Conservation (phyloP, 2,329 filamentous ascomycete genomes). For the Aspergillus sojae region DNA sequence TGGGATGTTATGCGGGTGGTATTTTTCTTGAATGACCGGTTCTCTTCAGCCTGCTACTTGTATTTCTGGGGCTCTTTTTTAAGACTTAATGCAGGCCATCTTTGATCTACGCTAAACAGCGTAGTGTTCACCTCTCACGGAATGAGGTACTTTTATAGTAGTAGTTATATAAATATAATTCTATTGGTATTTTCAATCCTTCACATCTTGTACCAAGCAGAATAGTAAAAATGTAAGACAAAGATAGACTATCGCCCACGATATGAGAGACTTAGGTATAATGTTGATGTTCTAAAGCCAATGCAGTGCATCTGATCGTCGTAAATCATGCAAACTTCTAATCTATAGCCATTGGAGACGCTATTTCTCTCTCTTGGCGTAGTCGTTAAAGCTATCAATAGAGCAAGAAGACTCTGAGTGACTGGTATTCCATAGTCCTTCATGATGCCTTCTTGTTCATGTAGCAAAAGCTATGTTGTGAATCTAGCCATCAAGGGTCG, state of each 20-base stretch:
- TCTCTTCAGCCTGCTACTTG: not conserved
- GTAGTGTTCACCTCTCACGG: not conserved
- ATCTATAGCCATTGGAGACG: not conserved
- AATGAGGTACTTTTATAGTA: not conserved
- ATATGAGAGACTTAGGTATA: not conserved
- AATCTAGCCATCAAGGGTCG: not conserved
- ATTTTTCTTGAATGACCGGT: not conserved
- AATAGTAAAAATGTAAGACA: not conserved
- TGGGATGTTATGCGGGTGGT: not conserved
- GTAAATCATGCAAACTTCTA: not conserved
- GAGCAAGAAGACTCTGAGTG: too few species aligned
- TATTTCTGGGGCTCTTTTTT: not conserved
- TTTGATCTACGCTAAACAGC: not conserved
- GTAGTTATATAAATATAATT: not conserved
- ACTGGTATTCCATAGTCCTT: not conserved
- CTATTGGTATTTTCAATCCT: not conserved
- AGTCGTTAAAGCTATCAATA: not conserved
- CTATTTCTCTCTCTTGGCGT: not conserved
- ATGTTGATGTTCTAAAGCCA: not conserved
- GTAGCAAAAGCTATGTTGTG: not conserved
- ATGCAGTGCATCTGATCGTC: not conserved
- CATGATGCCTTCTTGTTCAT: not conserved
- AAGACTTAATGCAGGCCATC: not conserved
- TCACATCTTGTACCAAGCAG: not conserved
- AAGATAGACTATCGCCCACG: not conserved